Evolutionary conservation across 2,329 filamentous ascomycete genomes (phyloP).

Genomic region (Sarocladium brachiariae): DNA sequence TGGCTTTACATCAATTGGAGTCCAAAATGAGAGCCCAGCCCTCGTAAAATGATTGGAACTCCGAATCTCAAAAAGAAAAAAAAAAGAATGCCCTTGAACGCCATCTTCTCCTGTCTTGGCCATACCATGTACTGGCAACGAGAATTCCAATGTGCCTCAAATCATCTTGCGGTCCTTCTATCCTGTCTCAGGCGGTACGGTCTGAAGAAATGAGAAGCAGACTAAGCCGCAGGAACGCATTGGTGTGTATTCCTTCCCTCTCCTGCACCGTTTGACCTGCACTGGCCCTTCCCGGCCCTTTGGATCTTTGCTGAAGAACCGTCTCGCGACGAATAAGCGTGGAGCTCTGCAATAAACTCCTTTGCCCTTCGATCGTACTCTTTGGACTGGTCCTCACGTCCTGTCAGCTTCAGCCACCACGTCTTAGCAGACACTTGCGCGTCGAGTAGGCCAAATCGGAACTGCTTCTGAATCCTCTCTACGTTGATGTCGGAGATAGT

Average conservation of each 20-base stretch:
- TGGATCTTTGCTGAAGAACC: background rate
- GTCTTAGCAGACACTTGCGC: slow-evolving; percentile 51
- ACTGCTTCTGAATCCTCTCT: slow-evolving; percentile 29
- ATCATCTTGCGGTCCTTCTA: background rate
- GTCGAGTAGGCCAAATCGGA: slow-evolving; percentile 39
- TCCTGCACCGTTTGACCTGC: background rate
- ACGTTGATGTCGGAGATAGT: background rate
- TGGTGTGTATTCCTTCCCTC: background rate
- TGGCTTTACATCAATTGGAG: background rate
- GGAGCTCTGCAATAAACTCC: slow-evolving; percentile 25
- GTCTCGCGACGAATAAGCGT: background rate
- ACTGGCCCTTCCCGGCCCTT: background rate
- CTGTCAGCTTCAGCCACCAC: slow-evolving; percentile 49
- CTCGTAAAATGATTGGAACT: no score
- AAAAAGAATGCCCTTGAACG: background rate
- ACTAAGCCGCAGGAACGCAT: background rate
- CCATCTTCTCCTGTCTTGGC: background rate
- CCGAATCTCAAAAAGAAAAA: background rate
- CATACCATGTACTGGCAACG: background rate
- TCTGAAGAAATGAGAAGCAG: background rate
- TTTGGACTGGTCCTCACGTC: slow-evolving; percentile 38
- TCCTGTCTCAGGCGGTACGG: background rate
- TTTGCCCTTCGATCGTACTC: slow-evolving; percentile 42
- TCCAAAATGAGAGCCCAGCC: no score
- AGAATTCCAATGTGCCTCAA: background rate